Percentiles rank a stretch among this genome's conserved stretches.
Conservation (phyloP, 768 basidiomycete genomes). For the Suillus brevipes region DNA sequence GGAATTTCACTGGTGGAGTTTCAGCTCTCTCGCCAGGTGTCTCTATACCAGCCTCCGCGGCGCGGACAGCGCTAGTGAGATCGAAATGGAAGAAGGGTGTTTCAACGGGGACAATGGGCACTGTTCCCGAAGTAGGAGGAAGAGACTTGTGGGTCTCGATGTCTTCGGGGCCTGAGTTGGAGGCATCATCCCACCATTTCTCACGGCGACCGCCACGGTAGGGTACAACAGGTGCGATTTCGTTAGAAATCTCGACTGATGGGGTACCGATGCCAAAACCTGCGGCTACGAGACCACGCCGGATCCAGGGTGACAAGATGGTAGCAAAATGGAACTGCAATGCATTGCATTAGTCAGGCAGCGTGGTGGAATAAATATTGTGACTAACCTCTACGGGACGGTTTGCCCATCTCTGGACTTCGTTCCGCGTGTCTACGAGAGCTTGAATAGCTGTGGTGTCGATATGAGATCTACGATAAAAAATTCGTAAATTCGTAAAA, state of each 20-base stretch:
- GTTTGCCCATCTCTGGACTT: constrained; percentile 88
- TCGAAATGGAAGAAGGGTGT: constrained; percentile 95
- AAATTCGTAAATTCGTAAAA: not conserved
- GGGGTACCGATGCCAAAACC: constrained; percentile 81
- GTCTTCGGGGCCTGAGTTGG: constrained; percentile 24
- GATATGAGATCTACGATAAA: constrained; percentile 65
- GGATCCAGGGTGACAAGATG: constrained; percentile 91
- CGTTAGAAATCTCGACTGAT: constrained; percentile 43
- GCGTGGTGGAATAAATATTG: not conserved
- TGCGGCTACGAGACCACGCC: constrained; percentile 83
- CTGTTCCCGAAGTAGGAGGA: constrained; percentile 8
- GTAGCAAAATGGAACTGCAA: constrained; percentile 90
- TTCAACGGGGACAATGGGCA: constrained; percentile 45
- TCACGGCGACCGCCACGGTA: constrained; percentile 46
- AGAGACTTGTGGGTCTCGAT: constrained; percentile 29
- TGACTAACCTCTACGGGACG: constrained; percentile 63
- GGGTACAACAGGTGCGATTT: constrained; percentile 80
- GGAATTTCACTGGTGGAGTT: not conserved
- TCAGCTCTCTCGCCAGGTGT: not conserved
- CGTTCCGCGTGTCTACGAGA: constrained; percentile 82
- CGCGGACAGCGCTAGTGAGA: constrained; percentile 65
- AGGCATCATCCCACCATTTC: constrained; percentile 15
- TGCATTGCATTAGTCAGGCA: constrained; percentile 1
- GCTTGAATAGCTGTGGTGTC: constrained; percentile 93
- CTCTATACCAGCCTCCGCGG: constrained; percentile 52